Base-by-base conservation (phyloP, 495 filamentous ascomycete genomes). In the Hypomontagnella monticulosa region DNA sequence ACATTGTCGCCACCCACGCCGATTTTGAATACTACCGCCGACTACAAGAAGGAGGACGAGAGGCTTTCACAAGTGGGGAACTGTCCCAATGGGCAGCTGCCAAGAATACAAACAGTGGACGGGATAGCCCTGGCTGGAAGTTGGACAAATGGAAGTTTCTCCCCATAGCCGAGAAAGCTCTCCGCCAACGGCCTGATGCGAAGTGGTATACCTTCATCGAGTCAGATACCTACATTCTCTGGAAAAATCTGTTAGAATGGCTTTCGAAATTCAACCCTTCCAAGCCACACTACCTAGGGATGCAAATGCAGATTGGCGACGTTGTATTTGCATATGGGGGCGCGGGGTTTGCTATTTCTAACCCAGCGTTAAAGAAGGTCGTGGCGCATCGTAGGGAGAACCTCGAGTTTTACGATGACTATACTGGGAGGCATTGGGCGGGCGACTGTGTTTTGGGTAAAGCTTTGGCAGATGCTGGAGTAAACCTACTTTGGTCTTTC, bases 121-220 rank as follows among this genome's bases (percentile, higher is more conserved):
- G 71, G 27, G 69, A 73, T 57, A 70, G 63, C 44, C 73, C 70
- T 20, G 70, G 70, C 6, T 89, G 86, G 86, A 80, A 74, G 50
- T 77, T 88, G 4, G 86, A 89, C 71, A 88, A 88, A 67, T 89
- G 84, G 81, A 89, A 89, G 70, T 89, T 88, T 71, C 77, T 89
- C 7, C 85, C 85, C 11, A 81, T 87, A 75, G 79, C 87, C 55
- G 78, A 83, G 11, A 77, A 83, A 18, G 80, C 84, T 14, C 75
- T 79, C 37, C 67, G 73, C 19, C 63, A 74, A 54, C 71, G 71
- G 34, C 79, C 81, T n/a, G 60, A 83, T n/a, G 80, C 79, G 42
- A 79, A 83, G 32, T 90, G 87, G 87, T 90, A 81, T 61, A 77
- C 89, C 48, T 88, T 88, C 75, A 81, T 87, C 56, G 87, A 88